Percentiles rank a stretch among this genome's conserved stretches.
These are phyloP conservation scores for Tuber microsphaerosporum DNA, from an alignment of 495 filamentous ascomycete genomes.

Conservation along the genomic window DNA sequence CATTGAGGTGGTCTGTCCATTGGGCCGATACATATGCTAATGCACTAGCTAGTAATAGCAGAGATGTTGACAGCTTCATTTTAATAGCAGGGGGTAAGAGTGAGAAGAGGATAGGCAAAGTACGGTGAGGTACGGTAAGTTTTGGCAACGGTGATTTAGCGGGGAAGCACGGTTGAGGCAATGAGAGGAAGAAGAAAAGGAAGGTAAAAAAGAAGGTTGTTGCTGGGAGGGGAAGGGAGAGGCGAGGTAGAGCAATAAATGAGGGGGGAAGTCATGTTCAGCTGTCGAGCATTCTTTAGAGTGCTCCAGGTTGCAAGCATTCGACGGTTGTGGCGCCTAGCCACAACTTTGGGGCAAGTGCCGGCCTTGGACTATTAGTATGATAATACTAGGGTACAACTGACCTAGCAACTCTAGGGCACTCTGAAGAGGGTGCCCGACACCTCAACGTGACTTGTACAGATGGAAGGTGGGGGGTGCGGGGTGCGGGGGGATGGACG, in stretches of 20 bases:
- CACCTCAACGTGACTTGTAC: too few relatives aligned
- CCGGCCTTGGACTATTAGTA: too few relatives aligned
- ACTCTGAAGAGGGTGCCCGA: too few relatives aligned
- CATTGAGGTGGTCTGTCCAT: constrained; percentile 25
- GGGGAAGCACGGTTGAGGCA: not conserved
- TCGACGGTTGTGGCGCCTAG: too few relatives aligned
- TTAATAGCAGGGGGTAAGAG: not conserved
- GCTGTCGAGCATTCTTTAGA: too few relatives aligned
- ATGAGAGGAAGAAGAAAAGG: not conserved
- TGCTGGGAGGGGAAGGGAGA: not conserved
- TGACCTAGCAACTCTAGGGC: too few relatives aligned
- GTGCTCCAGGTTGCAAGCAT: too few relatives aligned
- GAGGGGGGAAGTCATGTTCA: not conserved
- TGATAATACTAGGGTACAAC: too few relatives aligned
- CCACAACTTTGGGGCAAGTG: too few relatives aligned
- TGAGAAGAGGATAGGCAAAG: not conserved
- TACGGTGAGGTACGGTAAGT: constrained; percentile 3
- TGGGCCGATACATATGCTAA: constrained; percentile 23
- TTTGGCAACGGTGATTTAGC: not conserved
- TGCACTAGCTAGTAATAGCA: constrained; percentile 18
- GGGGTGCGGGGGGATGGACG: too few relatives aligned
- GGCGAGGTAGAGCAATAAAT: not conserved
- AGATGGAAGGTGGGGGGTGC: too few relatives aligned
- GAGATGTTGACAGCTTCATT: constrained; percentile 30
- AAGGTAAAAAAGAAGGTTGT: not conserved